These are phyloP conservation scores for Royoungia palumana DNA, from an alignment of 768 basidiomycete genomes.

Conservation along the genomic window DNA sequence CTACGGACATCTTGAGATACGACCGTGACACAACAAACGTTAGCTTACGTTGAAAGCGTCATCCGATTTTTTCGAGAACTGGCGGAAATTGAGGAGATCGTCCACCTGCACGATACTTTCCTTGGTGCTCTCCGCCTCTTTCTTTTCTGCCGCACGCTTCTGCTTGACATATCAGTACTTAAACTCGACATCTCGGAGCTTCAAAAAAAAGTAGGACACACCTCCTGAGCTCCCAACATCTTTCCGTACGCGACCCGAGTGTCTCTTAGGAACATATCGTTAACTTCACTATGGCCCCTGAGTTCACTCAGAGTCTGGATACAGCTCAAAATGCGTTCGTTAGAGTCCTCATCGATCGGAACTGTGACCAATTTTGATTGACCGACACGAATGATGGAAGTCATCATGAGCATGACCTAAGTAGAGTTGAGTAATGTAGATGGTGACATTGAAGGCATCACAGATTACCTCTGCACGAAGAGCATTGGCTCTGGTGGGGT, in stretches of 20 bases:
- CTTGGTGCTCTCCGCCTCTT: constrained; percentile 70
- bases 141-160: constrained; percentile 92
- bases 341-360: constrained; percentile 98
- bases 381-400: constrained; percentile 92
- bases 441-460: background rate
- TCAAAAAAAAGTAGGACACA: constrained; percentile 29
- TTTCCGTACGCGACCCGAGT: constrained; percentile 89
- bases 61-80: constrained; percentile 89
- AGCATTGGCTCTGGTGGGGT: constrained; percentile 58
- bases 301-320: constrained; percentile 89
- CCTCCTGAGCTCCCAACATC: constrained; percentile 96
- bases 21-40: background rate
- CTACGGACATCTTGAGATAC: constrained; percentile 37
- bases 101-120: constrained; percentile 83
- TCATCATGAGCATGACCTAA: constrained; percentile 96
- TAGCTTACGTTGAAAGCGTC: constrained; percentile 65
- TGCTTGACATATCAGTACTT: constrained; percentile 26
- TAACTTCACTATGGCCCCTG: constrained; percentile 50
- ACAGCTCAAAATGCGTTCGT: constrained; percentile 94
- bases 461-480: constrained; percentile 76
- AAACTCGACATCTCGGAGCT: background rate
- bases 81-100: constrained; percentile 87
- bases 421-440: background rate
- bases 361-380: constrained; percentile 93
- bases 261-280: constrained; percentile 77